phyloP scores from a whole-genome alignment of 192 early-diverging fungal genomes.

The Linnemannia zychae region DNA sequence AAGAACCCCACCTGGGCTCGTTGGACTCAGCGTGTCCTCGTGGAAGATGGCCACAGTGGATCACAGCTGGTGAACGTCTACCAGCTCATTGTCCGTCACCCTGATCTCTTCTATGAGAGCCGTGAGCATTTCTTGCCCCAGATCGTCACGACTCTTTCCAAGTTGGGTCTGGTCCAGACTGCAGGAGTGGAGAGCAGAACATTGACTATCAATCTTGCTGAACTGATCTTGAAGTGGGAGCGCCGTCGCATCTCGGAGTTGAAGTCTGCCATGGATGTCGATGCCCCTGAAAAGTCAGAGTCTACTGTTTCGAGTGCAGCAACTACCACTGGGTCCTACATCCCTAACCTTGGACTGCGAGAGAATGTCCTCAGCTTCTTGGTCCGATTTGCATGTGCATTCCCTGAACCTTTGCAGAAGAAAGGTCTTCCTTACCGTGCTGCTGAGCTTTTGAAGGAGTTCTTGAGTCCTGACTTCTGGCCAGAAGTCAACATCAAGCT shows the following conservation, averaged over 20 bases:
- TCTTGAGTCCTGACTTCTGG: constrained; percentile 77
- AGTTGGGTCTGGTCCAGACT: constrained; percentile 88
- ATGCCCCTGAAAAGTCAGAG: constrained; percentile 45
- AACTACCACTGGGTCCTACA: constrained; percentile 60
- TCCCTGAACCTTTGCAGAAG: constrained; percentile 64
- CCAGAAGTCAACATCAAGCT: constrained; percentile 78
- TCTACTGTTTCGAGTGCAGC: constrained; percentile 14
- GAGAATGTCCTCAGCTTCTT: constrained; percentile 73
- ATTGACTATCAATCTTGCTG: constrained; percentile 90
- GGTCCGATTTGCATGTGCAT: constrained; percentile 74
- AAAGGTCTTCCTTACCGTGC: constrained; percentile 71
- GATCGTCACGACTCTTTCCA: constrained; percentile 88
- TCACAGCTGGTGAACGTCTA: constrained; percentile 93
- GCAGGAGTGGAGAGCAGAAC: constrained; percentile 88
- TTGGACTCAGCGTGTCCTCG: constrained; percentile 87
- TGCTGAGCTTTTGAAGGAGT: constrained; percentile 72
- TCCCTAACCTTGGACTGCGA: constrained; percentile 62
- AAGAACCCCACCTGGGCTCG: constrained; percentile 87
- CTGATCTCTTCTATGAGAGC: constrained; percentile 90
- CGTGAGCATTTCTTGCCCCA: constrained; percentile 92
- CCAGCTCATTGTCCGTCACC: constrained; percentile 90
- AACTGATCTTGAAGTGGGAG: constrained; percentile 95
- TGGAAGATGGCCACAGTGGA: constrained; percentile 94
- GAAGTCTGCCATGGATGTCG: constrained; percentile 47
- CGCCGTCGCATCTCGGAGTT: constrained; percentile 67